Percentiles rank a stretch among this genome's conserved stretches.
Conservation (phyloP, 2,329 filamentous ascomycete species). For the Trichoderma citrinoviride region DNA sequence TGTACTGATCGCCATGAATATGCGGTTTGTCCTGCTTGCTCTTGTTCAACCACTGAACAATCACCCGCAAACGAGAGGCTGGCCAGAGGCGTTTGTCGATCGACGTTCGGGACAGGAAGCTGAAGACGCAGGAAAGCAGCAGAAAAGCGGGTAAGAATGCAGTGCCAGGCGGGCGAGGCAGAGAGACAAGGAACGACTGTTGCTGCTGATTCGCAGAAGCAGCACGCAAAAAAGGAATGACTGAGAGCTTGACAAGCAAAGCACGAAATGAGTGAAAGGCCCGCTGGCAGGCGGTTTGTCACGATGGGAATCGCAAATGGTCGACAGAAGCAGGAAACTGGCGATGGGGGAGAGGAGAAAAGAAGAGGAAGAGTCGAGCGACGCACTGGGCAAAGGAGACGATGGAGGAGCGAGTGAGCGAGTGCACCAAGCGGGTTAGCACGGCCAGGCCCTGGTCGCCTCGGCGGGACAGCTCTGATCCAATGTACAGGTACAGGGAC, state of each 20-base stretch:
- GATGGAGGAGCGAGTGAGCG: not conserved
- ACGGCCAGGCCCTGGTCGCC: not conserved
- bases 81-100: constrained; percentile 13
- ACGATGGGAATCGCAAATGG: constrained; percentile 32
- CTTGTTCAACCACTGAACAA: not conserved
- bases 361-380: constrained; percentile 25
- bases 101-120: not conserved
- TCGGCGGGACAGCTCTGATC: constrained; percentile 6
- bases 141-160: constrained; percentile 24
- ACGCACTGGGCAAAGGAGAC: constrained; percentile 16
- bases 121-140: constrained; percentile 21
- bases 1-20: constrained; percentile 22
- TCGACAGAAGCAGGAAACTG: constrained; percentile 35
- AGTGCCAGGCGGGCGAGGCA: constrained; percentile 19
- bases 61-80: not conserved
- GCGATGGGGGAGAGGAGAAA: constrained; percentile 33
- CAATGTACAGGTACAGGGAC: no score
- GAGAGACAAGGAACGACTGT: constrained; percentile 19
- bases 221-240: constrained; percentile 40
- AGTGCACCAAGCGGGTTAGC: constrained; percentile 12
- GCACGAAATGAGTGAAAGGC: constrained; percentile 51
- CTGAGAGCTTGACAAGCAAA: constrained; percentile 27
- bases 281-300: constrained; percentile 51
- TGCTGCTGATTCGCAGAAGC: constrained; percentile 16
- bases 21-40: not conserved